Conservation (phyloP, 768 basidiomycete species). For the Nidula microcarpa region DNA sequence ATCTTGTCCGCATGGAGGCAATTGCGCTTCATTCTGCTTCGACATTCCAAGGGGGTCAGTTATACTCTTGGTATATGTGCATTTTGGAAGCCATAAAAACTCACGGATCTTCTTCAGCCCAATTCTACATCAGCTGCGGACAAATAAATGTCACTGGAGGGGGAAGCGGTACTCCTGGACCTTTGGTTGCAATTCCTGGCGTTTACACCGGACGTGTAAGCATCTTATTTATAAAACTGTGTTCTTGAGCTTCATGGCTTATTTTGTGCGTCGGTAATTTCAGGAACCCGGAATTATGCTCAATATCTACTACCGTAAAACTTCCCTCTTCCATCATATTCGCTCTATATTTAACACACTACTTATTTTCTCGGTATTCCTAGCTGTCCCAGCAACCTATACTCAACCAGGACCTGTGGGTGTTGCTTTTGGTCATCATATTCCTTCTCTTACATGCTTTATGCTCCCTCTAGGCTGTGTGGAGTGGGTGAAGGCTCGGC, state of each 20-base stretch:
- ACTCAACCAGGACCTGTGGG: constrained; percentile 8
- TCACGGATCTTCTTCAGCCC: constrained; percentile 3
- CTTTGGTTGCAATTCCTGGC: constrained; percentile 12
- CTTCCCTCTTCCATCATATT: no score
- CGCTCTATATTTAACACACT: neutral
- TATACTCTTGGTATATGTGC: neutral
- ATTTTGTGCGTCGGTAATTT: neutral
- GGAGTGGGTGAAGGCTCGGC: constrained; percentile 1
- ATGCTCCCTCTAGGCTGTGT: constrained; percentile 1
- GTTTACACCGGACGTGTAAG: constrained; percentile 8
- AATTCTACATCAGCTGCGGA: constrained; percentile 16
- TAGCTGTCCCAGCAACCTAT: constrained; percentile 6
- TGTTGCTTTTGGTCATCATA: neutral
- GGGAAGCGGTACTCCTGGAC: constrained; percentile 10
- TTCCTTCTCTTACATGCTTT: neutral
- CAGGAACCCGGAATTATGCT: constrained; percentile 8
- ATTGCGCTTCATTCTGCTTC: constrained; percentile 39
- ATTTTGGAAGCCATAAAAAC: neutral
- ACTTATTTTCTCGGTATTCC: neutral
- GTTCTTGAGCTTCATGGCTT: neutral
- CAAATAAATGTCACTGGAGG: constrained; percentile 15
- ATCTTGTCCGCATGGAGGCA: constrained; percentile 37
- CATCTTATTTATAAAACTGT: neutral
- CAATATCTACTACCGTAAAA: constrained; percentile 7
- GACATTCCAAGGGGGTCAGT: constrained; percentile 34